phyloP scores from a whole-genome alignment of 495 filamentous ascomycete species.

The Elaphomyces granulatus region DNA sequence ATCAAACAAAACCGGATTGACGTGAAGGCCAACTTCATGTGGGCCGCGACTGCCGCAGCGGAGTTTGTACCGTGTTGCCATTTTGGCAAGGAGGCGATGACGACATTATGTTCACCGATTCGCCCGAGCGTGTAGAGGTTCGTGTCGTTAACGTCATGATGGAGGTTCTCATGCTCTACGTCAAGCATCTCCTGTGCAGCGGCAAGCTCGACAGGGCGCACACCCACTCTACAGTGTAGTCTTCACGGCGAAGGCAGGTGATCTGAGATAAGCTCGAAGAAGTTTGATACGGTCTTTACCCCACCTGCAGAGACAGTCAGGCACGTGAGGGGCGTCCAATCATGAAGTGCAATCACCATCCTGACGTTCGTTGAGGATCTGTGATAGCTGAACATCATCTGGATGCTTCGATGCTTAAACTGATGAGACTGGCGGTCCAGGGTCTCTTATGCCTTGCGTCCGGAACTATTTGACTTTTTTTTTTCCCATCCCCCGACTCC shows the following conservation, averaged over 20 bases:
- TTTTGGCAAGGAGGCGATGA: conserved; percentile 11
- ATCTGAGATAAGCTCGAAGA: no score
- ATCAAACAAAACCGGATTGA: conserved; percentile 32
- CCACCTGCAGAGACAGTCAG: no score
- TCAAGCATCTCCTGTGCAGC: conserved; percentile 17
- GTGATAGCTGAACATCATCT: no score
- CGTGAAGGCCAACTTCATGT: conserved; percentile 1
- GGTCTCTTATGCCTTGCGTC: no score
- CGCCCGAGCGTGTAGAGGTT: conserved; percentile 16
- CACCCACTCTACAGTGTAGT: conserved; percentile 23
- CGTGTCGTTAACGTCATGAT: conserved; percentile 4
- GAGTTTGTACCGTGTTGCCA: conserved; percentile 1
- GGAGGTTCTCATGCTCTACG: conserved; percentile 1
- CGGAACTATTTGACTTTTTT: no score
- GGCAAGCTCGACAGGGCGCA: conserved; percentile 17
- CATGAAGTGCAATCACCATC: no score
- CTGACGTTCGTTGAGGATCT: no score
- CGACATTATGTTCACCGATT: conserved; percentile 15
- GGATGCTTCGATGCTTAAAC: no score
- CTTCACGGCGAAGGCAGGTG: conserved; percentile 4
- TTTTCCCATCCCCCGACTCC: no score
- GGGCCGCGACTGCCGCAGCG: conserved; percentile 1
- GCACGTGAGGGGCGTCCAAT: no score
- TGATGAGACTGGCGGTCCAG: no score
- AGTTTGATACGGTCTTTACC: no score